These are phyloP conservation scores for Cyberlindnera xylosilytica DNA, from an alignment of 805 yeast genomes.

Conservation along the genomic window DNA sequence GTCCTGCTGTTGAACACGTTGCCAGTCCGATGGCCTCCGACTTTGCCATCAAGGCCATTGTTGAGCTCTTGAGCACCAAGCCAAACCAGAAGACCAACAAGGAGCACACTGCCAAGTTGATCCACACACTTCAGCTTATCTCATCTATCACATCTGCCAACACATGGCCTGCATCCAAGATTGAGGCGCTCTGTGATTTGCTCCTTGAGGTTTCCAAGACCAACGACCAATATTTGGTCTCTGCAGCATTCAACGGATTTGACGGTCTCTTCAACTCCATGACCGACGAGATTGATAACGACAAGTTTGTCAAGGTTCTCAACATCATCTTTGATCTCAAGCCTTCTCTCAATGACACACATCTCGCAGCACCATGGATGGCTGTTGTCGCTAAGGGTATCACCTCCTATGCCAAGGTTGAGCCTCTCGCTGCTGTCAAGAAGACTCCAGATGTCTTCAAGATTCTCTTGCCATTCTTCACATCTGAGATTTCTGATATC, in stretches of 20 bases:
- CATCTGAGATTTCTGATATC: conserved; percentile 62
- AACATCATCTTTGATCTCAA: conserved; percentile 72
- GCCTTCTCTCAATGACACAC: conserved; percentile 80
- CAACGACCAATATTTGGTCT: conserved; percentile 80
- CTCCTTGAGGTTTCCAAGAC: conserved; percentile 75
- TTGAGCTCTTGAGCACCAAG: conserved; percentile 37
- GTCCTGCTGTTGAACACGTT: conserved; percentile 75
- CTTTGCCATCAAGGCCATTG: conserved; percentile 55
- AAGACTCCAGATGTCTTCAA: conserved; percentile 57
- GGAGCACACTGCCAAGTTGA: conserved; percentile 54
- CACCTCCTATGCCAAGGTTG: conserved; percentile 49
- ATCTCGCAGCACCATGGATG: conserved; percentile 91
- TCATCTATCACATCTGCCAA: conserved; percentile 65
- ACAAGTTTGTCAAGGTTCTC: conserved; percentile 60
- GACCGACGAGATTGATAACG: conserved; percentile 56
- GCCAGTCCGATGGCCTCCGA: conserved; percentile 72
- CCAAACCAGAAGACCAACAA: conserved; percentile 38
- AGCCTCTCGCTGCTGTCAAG: conserved; percentile 48
- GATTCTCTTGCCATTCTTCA: conserved; percentile 59
- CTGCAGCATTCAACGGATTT: conserved; percentile 79
- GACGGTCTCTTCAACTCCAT: conserved; percentile 73
- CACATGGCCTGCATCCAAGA: conserved; percentile 75
- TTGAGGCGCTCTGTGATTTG: conserved; percentile 72
- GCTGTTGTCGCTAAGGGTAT: conserved; percentile 89
- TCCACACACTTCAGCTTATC: conserved; percentile 77